These are phyloP conservation scores for Metschnikowia koreensis DNA, from an alignment of 805 yeast genomes.

Conservation along the genomic window DNA sequence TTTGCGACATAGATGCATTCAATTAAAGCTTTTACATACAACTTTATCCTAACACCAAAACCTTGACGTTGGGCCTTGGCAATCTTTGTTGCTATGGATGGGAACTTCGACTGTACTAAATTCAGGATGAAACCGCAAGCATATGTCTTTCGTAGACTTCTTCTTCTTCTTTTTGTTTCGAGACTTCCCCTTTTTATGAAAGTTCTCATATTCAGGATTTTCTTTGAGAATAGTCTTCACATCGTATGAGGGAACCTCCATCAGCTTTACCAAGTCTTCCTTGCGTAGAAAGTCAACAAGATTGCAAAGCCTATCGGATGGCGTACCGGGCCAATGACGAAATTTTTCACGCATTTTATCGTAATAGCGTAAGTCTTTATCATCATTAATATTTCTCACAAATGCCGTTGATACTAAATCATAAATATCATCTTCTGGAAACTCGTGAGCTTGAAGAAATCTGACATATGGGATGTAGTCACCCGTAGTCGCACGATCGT, in stretches of 20 bases:
- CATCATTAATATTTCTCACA: slow-evolving; percentile 3
- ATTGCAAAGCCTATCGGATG: background rate
- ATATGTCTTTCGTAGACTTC: background rate
- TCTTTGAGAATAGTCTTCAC: background rate
- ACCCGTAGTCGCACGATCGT: slow-evolving; percentile 3
- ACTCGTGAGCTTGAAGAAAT: slow-evolving; percentile 7
- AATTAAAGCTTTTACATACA: too few relatives aligned
- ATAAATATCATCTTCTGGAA: slow-evolving; percentile 2
- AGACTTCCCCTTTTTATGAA: background rate
- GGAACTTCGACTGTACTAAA: background rate
- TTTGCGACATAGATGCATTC: too few relatives aligned
- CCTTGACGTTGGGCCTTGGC: background rate
- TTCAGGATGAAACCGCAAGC: slow-evolving; percentile 2
- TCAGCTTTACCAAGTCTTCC: background rate
- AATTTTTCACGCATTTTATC: background rate
- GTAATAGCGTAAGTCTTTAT: slow-evolving; percentile 4
- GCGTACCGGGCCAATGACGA: background rate
- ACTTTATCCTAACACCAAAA: background rate
- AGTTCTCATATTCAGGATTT: slow-evolving; percentile 3
- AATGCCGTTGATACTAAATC: slow-evolving; percentile 3
- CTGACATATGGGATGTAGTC: background rate
- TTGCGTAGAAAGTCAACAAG: background rate
- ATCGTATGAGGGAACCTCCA: background rate
- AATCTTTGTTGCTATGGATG: background rate
- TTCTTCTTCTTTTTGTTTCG: background rate